These are phyloP conservation scores for Silene noctiflora DNA, from an alignment of 179 eudicot species.

Conservation along the genomic window DNA sequence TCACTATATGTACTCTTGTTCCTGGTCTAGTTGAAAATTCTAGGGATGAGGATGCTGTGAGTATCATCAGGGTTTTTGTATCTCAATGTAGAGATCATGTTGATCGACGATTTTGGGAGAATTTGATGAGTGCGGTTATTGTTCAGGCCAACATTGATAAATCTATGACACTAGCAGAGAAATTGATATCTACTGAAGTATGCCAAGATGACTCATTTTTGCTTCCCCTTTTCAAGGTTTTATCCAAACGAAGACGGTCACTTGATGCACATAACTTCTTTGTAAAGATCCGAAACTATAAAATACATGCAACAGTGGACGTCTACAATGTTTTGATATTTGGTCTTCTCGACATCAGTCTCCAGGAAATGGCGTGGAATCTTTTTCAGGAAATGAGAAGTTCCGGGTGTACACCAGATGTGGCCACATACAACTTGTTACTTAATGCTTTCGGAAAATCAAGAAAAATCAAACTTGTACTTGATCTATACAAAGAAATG, in stretches of 20 bases:
- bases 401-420: slow-evolving; percentile 66
- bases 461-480: slow-evolving; percentile 49
- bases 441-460: slow-evolving; percentile 75
- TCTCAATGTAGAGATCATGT: slow-evolving; percentile 20
- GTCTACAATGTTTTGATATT: slow-evolving; percentile 60
- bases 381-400: slow-evolving; percentile 71
- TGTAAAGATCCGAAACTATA: slow-evolving; percentile 35
- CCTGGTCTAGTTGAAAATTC: slow-evolving; percentile 68
- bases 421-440: slow-evolving; percentile 66
- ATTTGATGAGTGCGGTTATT: slow-evolving; percentile 53
- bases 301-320: slow-evolving; percentile 45
- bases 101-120: slow-evolving; percentile 55
- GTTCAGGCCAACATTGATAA: slow-evolving; percentile 51
- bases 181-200: slow-evolving; percentile 46
- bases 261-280: slow-evolving; percentile 60
- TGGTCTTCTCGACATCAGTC: slow-evolving; percentile 61
- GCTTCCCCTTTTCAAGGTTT: slow-evolving; percentile 55
- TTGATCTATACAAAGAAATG: slow-evolving; percentile 74
- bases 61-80: slow-evolving; percentile 42
- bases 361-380: slow-evolving; percentile 55
- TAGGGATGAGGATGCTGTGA: slow-evolving; percentile 62
- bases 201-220: slow-evolving; percentile 57
- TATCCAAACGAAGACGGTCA: slow-evolving; percentile 59
- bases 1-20: slow-evolving; percentile 68
- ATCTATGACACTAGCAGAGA: slow-evolving; percentile 54